These are phyloP conservation scores for Cutaneotrichosporon dermatis DNA, from an alignment of 1,284 basidiomycete species.

Conservation along the genomic window DNA sequence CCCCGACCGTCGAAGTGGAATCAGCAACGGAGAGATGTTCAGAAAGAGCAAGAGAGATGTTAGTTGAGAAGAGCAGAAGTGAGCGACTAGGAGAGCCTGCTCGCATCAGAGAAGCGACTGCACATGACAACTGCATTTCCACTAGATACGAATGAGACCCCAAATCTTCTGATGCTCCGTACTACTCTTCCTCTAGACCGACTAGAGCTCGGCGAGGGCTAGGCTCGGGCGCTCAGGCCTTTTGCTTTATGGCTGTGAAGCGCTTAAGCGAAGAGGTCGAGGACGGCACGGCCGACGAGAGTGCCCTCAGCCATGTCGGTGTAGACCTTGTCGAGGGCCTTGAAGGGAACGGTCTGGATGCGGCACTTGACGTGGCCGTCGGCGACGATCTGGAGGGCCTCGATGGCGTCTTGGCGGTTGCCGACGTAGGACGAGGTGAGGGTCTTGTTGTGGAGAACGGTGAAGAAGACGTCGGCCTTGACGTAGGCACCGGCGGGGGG, in stretches of 20 bases:
- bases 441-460: constrained; percentile 63
- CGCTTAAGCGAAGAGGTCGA: constrained; percentile 47
- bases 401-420: constrained; percentile 64
- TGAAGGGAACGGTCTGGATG: constrained; percentile 55
- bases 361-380: constrained; percentile 62
- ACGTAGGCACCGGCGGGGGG: constrained; percentile 56
- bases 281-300: constrained; percentile 61
- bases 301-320: constrained; percentile 57
- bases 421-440: constrained; percentile 74
- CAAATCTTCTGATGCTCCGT: not conserved
- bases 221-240: constrained; percentile 2
- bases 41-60: too few species aligned
- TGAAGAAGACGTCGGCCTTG: constrained; percentile 62
- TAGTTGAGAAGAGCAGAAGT: too few species aligned
- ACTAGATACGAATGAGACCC: not conserved
- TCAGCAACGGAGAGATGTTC: too few species aligned
- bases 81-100: too few species aligned
- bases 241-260: not conserved
- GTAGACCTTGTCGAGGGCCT: constrained; percentile 59
- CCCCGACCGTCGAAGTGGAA: too few species aligned
- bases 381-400: constrained; percentile 68
- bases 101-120: not conserved
- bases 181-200: not conserved
- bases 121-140: not conserved
- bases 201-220: not conserved